Base-by-base conservation (phyloP, 2,329 filamentous ascomycete species). In the Bimuria novae-zelandiae region DNA sequence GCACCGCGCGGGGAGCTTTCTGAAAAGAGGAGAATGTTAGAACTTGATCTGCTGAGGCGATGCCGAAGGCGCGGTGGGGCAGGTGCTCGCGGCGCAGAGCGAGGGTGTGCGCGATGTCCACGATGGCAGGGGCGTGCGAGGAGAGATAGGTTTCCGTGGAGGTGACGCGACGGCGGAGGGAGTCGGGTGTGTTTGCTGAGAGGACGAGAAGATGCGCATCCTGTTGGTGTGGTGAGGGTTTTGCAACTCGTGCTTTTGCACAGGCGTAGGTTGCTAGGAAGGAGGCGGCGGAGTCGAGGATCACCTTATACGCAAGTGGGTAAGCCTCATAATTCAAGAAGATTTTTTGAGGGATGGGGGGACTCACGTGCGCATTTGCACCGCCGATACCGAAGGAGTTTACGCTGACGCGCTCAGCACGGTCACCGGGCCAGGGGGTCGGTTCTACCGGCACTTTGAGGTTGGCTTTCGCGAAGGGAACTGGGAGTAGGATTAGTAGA, bases 31-130 rank as follows among this genome's bases (percentile, higher is more conserved):
- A 30, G n/a, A 35, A 16, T 14, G 8, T 35, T 11, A 35, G 8
- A 5, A 16, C 8, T 14, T 35, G 8, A 25, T 32, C 33, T 8
- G 8, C n/a, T 16, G n/a, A 16, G 5, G 43, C 47, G 12, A 65
- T 42, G 1, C 22, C 51, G 51, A 60, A 62, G 3, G 57, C 11
- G 1, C 62, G 49, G 41, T 55, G 47, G 1, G 46, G 19, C 0
- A 62, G 40, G 33, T 60, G 57, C 22, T 59, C 53, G 11, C 60
- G 37, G 14, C 53, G 22, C 8, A 36, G 39, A 2, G 48, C 59
- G 1, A 67, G 52, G 0, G 62, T 65, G 51, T 61, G 59, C 2
- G 59, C 53, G 10, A 66, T 7, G 32, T 63, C 48, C 1, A 11
- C 17, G 2, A 57, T 5, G 3, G 7, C 6, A 37, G 7, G 12